phyloP scores from a whole-genome alignment of 129 eudicot genomes.

The Artemisia tridentata region DNA sequence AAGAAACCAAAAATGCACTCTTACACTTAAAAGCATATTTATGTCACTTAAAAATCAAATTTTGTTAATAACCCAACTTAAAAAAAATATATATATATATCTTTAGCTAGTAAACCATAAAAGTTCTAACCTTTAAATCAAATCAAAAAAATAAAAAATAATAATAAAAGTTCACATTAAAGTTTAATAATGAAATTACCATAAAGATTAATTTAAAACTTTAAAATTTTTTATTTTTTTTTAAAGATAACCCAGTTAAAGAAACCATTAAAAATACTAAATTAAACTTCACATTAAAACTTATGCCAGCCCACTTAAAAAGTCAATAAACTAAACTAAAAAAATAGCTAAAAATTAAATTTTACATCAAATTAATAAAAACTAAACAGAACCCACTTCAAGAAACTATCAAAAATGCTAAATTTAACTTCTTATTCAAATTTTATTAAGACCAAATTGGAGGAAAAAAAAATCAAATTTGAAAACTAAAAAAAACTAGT shows the following conservation, averaged over 20 bases:
- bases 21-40: not conserved
- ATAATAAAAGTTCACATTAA: not conserved
- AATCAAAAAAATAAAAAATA: not conserved
- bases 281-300: not conserved
- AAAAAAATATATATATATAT: too few relatives aligned
- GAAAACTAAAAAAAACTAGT: not conserved
- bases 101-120: too few relatives aligned
- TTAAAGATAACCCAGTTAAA: not conserved
- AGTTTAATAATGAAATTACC: not conserved
- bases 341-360: not conserved
- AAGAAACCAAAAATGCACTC: constrained; percentile 14
- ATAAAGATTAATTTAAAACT: too few relatives aligned
- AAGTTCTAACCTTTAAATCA: too few relatives aligned
- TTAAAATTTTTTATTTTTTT: not conserved
- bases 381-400: constrained; percentile 6
- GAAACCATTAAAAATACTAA: not conserved
- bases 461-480: not conserved
- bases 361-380: not conserved
- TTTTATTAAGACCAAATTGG: not conserved
- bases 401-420: not conserved
- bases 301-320: not conserved
- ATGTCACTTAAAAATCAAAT: too few relatives aligned
- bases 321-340: not conserved
- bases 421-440: constrained; percentile 6
- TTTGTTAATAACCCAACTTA: too few relatives aligned